Conservation (phyloP, 345 rosid genomes). For the Triadica sebifera region DNA sequence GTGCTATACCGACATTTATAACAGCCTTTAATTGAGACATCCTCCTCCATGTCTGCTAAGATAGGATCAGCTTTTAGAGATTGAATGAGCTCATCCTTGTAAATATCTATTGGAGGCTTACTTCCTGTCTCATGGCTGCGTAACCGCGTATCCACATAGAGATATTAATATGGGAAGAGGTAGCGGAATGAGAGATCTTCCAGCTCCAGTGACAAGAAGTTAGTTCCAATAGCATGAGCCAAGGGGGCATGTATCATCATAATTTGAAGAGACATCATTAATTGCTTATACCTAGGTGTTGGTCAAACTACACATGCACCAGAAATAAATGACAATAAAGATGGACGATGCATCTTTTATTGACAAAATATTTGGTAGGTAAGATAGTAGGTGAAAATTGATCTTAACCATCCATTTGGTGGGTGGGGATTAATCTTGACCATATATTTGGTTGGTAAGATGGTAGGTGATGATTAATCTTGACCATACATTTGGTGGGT, state of each 20-base stretch:
- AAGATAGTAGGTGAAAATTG: too few species aligned
- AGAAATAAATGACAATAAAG: too few species aligned
- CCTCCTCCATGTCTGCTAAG: constrained; percentile 54
- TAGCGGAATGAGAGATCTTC: constrained; percentile 81
- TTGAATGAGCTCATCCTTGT: constrained; percentile 58
- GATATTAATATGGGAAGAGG: constrained; percentile 80
- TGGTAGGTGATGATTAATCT: too few species aligned
- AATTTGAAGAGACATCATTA: constrained; percentile 67
- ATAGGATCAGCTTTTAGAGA: constrained; percentile 51
- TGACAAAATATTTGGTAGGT: too few species aligned
- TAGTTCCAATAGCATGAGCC: constrained; percentile 79
- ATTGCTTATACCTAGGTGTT: constrained; percentile 79
- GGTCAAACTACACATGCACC: too few species aligned
- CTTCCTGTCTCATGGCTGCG: constrained; percentile 60
- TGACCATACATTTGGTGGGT: too few species aligned
- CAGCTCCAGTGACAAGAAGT: constrained; percentile 65
- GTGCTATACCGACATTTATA: constrained; percentile 85
- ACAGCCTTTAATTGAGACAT: constrained; percentile 65
- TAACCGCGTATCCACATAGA: constrained; percentile 79
- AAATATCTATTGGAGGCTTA: constrained; percentile 58
- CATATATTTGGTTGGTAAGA: too few species aligned
- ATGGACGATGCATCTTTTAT: too few species aligned
- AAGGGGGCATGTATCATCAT: constrained; percentile 80
- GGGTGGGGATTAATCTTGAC: too few species aligned
- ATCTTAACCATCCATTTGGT: too few species aligned